A percentile compares a stretch with the other conserved stretches of the same genome.
phyloP scores from a whole-genome alignment of 2,329 filamentous ascomycete species.

The Diaporthe aspalathi region DNA sequence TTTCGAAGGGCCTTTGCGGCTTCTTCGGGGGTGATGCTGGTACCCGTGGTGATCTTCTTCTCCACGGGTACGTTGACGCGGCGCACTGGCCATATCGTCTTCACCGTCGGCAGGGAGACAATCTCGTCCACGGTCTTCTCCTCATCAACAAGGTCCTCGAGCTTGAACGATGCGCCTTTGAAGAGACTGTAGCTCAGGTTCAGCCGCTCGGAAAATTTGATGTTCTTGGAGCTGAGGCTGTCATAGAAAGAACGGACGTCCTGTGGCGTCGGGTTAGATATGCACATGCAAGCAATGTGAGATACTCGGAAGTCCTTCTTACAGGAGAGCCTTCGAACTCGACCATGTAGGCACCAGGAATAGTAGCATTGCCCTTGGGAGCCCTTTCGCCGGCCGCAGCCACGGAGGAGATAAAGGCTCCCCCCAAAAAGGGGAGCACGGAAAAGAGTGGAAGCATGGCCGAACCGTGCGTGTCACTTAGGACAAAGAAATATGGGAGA shows the following conservation, averaged over 20 bases:
- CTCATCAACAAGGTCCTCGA: constrained; percentile 31
- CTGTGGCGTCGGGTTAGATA: neutral
- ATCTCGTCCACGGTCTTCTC: constrained; percentile 40
- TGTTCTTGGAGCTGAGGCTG: constrained; percentile 36
- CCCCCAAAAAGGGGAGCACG: constrained; percentile 10
- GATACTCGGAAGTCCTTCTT: neutral
- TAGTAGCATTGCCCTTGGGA: constrained; percentile 15
- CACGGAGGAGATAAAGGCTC: constrained; percentile 15
- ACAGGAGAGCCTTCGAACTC: constrained; percentile 41
- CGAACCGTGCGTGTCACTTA: constrained; percentile 22
- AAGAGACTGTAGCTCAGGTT: constrained; percentile 43
- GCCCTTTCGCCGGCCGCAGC: constrained; percentile 3
- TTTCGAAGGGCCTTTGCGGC: constrained; percentile 2
- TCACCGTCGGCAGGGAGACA: constrained; percentile 43
- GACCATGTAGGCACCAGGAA: constrained; percentile 41
- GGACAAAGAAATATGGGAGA: neutral
- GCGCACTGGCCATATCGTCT: constrained; percentile 47
- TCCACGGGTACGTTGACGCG: constrained; percentile 36
- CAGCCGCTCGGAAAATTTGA: constrained; percentile 39
- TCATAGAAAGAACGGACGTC: constrained; percentile 41
- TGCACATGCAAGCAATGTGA: accelerated
- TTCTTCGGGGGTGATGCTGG: constrained; percentile 10
- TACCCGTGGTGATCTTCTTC: constrained; percentile 15
- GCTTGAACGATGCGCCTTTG: constrained; percentile 42
- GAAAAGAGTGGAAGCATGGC: constrained; percentile 28